Conservation (phyloP, 1,284 basidiomycete species). For the Puccinia coronata region DNA sequence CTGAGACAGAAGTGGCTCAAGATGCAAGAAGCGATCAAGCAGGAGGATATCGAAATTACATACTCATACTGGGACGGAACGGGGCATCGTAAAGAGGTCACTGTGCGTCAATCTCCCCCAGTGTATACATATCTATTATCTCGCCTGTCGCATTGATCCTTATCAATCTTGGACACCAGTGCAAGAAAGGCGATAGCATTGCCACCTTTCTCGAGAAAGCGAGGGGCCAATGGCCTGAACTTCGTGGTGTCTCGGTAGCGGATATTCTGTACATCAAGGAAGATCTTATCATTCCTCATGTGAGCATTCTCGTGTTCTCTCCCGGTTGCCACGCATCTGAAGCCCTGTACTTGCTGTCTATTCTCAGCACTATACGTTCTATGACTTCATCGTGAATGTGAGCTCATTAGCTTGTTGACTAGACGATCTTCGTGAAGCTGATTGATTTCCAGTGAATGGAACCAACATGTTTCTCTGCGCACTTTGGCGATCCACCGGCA, state of each 20-base stretch:
- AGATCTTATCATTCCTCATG: constrained; percentile 91
- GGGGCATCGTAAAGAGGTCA: constrained; percentile 89
- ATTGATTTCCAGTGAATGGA: constrained; percentile 19
- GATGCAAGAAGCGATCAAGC: constrained; percentile 83
- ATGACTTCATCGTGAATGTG: constrained; percentile 52
- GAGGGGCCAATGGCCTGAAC: constrained; percentile 84
- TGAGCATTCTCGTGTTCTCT: constrained; percentile 59
- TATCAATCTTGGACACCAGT: constrained; percentile 63
- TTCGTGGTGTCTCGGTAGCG: constrained; percentile 84
- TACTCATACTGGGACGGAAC: constrained; percentile 99
- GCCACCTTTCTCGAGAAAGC: constrained; percentile 88
- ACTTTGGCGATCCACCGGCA: constrained; percentile 54
- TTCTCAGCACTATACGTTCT: constrained; percentile 46
- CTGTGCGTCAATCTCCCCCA: constrained; percentile 64
- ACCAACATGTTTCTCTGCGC: constrained; percentile 45
- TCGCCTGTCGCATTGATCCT: constrained; percentile 16
- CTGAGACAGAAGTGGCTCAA: constrained; percentile 85
- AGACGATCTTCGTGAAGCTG: constrained; percentile 2
- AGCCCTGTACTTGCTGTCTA: neutral
- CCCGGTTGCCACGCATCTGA: neutral
- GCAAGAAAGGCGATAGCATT: constrained; percentile 96
- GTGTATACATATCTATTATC: constrained; percentile 47
- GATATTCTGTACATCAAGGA: constrained; percentile 99
- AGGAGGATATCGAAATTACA: constrained; percentile 83
- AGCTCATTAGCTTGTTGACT: neutral